Conservation (phyloP, 495 filamentous ascomycete genomes). For the Podospora pseudoanserina region DNA sequence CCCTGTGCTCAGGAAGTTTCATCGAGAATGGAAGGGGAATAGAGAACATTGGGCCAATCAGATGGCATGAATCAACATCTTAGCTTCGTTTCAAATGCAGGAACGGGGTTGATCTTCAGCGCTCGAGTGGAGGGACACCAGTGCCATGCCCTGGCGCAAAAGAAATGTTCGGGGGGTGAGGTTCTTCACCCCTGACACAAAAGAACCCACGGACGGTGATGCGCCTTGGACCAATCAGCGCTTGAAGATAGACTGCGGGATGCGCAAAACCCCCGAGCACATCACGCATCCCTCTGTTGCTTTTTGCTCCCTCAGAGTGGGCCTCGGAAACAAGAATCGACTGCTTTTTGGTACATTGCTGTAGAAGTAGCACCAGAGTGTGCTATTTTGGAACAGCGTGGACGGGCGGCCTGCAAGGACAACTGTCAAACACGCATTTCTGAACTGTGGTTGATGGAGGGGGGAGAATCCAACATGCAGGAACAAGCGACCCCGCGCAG, state of each 20-base stretch:
- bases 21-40: not conserved
- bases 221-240: not conserved
- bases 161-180: slow-evolving; percentile 5
- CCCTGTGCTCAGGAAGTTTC: not conserved
- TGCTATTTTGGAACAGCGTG: slow-evolving; percentile 1
- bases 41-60: slow-evolving; percentile 25
- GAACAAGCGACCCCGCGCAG: slow-evolving; percentile 10
- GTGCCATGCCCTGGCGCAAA: slow-evolving; percentile 4
- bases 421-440: not conserved
- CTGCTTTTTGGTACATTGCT: not conserved
- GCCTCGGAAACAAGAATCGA: not conserved
- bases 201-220: not conserved
- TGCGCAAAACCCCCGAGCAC: not conserved
- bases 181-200: not conserved
- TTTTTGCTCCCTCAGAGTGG: not conserved
- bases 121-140: slow-evolving; percentile 16
- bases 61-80: not conserved
- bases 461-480: slow-evolving; percentile 3
- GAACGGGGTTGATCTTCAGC: slow-evolving; percentile 24
- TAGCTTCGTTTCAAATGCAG: slow-evolving; percentile 36
- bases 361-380: not conserved
- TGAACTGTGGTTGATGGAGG: not conserved
- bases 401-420: not conserved
- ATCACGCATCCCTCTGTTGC: not conserved
- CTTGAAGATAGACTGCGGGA: not conserved